phyloP scores from a whole-genome alignment of 345 rosid genomes.

The Syzygium grande region DNA sequence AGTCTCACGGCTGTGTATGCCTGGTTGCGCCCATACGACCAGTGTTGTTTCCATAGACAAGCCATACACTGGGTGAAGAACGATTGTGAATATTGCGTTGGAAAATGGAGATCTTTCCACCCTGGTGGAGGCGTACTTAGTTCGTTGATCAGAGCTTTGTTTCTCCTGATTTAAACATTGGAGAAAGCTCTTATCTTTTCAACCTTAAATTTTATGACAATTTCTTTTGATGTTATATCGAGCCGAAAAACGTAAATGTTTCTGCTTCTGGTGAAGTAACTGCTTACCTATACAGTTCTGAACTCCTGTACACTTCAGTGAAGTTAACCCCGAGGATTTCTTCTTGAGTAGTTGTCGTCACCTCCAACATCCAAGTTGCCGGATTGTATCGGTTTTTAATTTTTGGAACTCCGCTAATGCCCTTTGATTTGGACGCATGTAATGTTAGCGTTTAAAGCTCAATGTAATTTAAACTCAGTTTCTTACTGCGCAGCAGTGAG shows the following conservation, averaged over 20 bases:
- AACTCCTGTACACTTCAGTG: constrained; percentile 30
- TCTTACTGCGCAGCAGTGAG: not conserved
- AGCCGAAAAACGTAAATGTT: not conserved
- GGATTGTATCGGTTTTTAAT: constrained; percentile 59
- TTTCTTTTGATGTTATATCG: not conserved
- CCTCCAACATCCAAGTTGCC: constrained; percentile 70
- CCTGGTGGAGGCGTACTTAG: constrained; percentile 13
- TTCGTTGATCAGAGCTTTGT: constrained; percentile 33
- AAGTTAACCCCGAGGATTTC: constrained; percentile 32
- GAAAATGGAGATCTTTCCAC: constrained; percentile 40
- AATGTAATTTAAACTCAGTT: not conserved
- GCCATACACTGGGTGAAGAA: constrained; percentile 40
- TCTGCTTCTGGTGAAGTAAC: not conserved
- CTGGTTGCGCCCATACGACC: constrained; percentile 55
- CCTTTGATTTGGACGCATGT: constrained; percentile 14
- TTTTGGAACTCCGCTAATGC: constrained; percentile 35
- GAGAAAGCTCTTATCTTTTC: not conserved
- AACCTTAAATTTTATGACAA: not conserved
- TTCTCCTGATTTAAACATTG: constrained; percentile 30
- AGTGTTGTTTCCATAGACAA: constrained; percentile 63
- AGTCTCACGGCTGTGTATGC: constrained; percentile 46
- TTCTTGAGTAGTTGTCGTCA: constrained; percentile 44
- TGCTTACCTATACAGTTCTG: constrained; percentile 38
- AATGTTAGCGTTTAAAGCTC: not conserved
- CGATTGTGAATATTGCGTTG: constrained; percentile 33